These are phyloP conservation scores for Parsonsia alboflavescens DNA, from an alignment of 257 asterid genomes.

Conservation along the genomic window DNA sequence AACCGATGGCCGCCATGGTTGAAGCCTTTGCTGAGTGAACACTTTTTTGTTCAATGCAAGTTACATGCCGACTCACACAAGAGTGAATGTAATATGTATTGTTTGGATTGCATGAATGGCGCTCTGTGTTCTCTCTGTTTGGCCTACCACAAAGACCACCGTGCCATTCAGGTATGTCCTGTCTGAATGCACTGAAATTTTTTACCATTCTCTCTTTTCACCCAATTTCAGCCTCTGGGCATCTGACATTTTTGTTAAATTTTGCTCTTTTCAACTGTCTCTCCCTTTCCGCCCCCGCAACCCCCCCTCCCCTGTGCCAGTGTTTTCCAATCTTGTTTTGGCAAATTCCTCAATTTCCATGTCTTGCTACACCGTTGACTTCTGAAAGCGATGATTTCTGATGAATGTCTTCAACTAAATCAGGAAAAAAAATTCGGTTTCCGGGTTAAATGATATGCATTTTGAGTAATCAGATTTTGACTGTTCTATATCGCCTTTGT, in stretches of 20 bases:
- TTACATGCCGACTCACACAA: constrained; percentile 76
- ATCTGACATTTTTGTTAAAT: constrained; percentile 19
- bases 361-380: constrained; percentile 36
- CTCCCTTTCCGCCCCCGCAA: not conserved
- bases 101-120: constrained; percentile 70
- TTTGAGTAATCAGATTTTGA: not conserved
- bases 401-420: constrained; percentile 7
- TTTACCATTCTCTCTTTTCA: not conserved
- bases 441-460: not conserved
- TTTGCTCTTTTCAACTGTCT: not conserved
- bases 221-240: constrained; percentile 15
- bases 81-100: constrained; percentile 91
- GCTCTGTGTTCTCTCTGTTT: constrained; percentile 81
- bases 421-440: not conserved
- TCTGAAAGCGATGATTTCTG: constrained; percentile 8
- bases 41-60: constrained; percentile 76
- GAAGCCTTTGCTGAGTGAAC: constrained; percentile 56
- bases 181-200: not conserved
- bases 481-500: not conserved
- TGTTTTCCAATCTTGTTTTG: not conserved
- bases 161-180: constrained; percentile 55
- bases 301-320: not conserved
- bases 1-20: constrained; percentile 79
- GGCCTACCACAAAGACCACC: constrained; percentile 59
- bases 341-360: not conserved